Evolutionary conservation across 768 basidiomycete genomes (phyloP).

Genomic region (Panaeolus papilionaceus): DNA sequence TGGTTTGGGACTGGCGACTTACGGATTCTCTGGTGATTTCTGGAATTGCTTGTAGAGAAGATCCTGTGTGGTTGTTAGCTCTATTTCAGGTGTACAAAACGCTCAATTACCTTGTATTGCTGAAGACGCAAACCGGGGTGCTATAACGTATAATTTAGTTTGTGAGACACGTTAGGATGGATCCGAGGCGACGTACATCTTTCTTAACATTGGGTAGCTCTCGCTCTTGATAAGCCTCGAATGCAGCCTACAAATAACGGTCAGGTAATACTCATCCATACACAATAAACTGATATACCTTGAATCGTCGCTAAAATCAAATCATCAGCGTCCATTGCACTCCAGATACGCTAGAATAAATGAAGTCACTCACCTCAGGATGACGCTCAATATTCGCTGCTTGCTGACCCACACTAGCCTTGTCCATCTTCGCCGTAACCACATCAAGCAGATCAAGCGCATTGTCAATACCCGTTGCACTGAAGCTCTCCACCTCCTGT

Average conservation of each 20-base stretch:
- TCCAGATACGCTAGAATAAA: conserved; percentile 11
- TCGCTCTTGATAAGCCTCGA: conserved; percentile 87
- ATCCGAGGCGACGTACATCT: conserved; percentile 54
- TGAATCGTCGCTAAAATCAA: conserved; percentile 79
- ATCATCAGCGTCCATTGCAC: conserved; percentile 21
- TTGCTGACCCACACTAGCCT: conserved; percentile 87
- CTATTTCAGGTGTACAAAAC: not conserved
- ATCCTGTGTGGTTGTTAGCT: conserved; percentile 54
- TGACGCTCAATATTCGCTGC: conserved; percentile 89
- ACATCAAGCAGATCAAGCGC: conserved; percentile 88
- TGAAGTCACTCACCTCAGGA: conserved; percentile 73
- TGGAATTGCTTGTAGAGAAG: conserved; percentile 94
- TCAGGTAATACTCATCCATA: not conserved
- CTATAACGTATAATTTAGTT: conserved; percentile 40
- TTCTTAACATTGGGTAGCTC: conserved; percentile 80
- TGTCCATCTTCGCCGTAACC: conserved; percentile 92
- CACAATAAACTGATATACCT: conserved; percentile 49
- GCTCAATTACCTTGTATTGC: conserved; percentile 74
- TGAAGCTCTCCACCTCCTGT: conserved; percentile 65
- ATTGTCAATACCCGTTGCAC: conserved; percentile 90
- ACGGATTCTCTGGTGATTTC: conserved; percentile 97
- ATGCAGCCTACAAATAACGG: conserved; percentile 65
- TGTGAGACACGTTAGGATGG: conserved; percentile 15
- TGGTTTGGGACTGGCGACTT: conserved; percentile 34
- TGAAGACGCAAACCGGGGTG: conserved; percentile 90